Base-by-base conservation (phyloP, 805 yeast species). In the Myxozyma vanderwaltii region DNA sequence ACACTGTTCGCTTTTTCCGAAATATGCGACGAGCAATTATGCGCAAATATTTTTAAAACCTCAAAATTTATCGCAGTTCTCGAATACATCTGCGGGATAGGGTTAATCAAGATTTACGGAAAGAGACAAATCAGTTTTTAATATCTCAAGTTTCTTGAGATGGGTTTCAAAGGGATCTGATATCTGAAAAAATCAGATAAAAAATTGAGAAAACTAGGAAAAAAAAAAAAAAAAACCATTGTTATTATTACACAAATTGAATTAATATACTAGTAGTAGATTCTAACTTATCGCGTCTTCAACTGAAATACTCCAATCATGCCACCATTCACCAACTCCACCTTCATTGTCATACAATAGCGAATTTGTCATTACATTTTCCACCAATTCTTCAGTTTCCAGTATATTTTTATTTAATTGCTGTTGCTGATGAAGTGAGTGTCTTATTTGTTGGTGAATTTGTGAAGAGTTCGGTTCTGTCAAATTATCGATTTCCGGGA, bases 321-420 rank as follows among this genome's bases (percentile, higher is more conserved):
- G 64, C 64, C 64, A 61, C 62, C 59, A 61, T 12, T 61, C 64
- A n/a, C 64, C 64, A 21, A 61, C 31, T 10, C 47, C 26, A 17
- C 24, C 29, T 35, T 47, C 38, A 2, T 19, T 49, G 24, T 59
- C 54, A 15, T 36, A 21, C 17, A 36, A 5, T 8, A n/a, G 15
- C 24, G 33, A 19, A 15, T 23, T 38, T 1, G 40, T 12, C n/a
- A 29, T 15, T 10, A n/a, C 23, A 19, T 33, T 40, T 12, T 12
- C 53, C 17, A 19, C 35, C 2, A 13, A 44, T 7, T 29, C 39
- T 17, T 40, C 46, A 5, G 40, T 12, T 21, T 40, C 53, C 58
- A 52, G 12, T 47, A 43, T 26, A n/a, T n/a, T n/a, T n/a, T n/a
- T n/a, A n/a, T 51, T 35, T 26, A n/a, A 26, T 23, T 15, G 54